Percentiles rank a stretch among this genome's conserved stretches.
phyloP scores from a whole-genome alignment of 768 basidiomycete species.

The Naematelia aurantialba region DNA sequence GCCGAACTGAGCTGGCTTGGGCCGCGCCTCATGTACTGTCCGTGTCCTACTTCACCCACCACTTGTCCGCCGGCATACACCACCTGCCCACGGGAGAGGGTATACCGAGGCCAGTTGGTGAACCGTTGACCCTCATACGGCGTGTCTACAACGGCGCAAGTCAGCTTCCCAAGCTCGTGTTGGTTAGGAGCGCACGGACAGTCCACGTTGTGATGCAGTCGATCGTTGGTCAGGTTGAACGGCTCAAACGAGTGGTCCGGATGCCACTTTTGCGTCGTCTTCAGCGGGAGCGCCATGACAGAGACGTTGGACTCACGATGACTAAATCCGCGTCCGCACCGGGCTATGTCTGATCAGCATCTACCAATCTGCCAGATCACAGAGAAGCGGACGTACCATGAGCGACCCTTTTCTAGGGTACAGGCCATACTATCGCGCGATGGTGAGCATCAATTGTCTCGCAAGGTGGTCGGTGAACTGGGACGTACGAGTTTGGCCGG shows the following conservation, averaged over 20 bases:
- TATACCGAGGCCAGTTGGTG: constrained; percentile 8
- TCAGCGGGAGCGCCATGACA: not conserved
- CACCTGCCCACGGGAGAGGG: not conserved
- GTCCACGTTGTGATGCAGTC: constrained; percentile 2
- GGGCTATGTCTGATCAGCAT: constrained; percentile 12
- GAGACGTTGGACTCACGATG: constrained; percentile 24
- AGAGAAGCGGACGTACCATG: constrained; percentile 16
- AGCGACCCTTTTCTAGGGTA: constrained; percentile 34
- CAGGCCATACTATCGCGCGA: constrained; percentile 46
- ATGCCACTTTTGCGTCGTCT: constrained; percentile 28
- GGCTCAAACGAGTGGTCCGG: not conserved
- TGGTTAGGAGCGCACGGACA: not conserved
- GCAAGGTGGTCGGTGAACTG: constrained; percentile 5
- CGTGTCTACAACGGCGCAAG: constrained; percentile 1
- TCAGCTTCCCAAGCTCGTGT: not conserved
- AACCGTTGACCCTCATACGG: not conserved
- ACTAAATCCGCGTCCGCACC: constrained; percentile 48
- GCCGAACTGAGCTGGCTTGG: not conserved
- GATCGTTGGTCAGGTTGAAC: not conserved
- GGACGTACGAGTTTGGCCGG: constrained; percentile 15
- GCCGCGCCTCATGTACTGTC: not conserved
- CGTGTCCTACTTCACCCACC: not conserved
- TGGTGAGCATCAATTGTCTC: not conserved
- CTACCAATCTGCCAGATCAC: no score
- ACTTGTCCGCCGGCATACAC: not conserved